These are phyloP conservation scores for Teratosphaeria viscida DNA, from an alignment of 2,329 filamentous ascomycete species.

Conservation along the genomic window DNA sequence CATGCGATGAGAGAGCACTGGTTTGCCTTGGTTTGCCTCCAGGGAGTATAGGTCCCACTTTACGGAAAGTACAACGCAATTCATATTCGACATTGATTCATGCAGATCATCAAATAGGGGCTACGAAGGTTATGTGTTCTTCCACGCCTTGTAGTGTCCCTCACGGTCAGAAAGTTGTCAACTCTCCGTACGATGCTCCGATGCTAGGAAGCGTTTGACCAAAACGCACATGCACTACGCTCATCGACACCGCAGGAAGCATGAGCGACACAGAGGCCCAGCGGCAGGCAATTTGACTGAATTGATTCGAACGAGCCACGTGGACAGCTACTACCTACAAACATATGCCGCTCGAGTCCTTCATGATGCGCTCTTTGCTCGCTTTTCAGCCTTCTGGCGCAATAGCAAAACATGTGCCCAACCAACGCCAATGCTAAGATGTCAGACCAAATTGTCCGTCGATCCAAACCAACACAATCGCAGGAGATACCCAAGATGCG, in stretches of 20 bases:
- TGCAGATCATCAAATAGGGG: too few species aligned
- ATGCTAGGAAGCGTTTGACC: too few species aligned
- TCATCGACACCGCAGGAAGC: background rate
- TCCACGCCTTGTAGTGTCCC: too few species aligned
- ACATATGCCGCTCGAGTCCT: background rate
- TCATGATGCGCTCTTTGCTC: background rate
- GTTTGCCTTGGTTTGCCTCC: background rate
- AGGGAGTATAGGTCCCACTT: background rate
- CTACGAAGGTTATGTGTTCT: too few species aligned
- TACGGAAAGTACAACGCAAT: background rate
- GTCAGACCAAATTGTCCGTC: slow-evolving; percentile 11
- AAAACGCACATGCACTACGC: too few species aligned
- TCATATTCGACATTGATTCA: too few species aligned
- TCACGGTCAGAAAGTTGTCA: too few species aligned
- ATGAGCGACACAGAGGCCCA: background rate
- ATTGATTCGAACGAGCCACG: background rate
- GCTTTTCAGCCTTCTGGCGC: background rate
- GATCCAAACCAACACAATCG: background rate
- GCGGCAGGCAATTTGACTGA: background rate
- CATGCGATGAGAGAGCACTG: background rate
- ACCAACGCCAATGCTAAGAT: slow-evolving; percentile 35
- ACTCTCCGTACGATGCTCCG: too few species aligned
- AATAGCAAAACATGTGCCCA: background rate
- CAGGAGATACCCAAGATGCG: background rate
- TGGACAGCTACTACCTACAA: background rate